phyloP scores from a whole-genome alignment of 345 rosid genomes.

The Syzygium aromaticum region DNA sequence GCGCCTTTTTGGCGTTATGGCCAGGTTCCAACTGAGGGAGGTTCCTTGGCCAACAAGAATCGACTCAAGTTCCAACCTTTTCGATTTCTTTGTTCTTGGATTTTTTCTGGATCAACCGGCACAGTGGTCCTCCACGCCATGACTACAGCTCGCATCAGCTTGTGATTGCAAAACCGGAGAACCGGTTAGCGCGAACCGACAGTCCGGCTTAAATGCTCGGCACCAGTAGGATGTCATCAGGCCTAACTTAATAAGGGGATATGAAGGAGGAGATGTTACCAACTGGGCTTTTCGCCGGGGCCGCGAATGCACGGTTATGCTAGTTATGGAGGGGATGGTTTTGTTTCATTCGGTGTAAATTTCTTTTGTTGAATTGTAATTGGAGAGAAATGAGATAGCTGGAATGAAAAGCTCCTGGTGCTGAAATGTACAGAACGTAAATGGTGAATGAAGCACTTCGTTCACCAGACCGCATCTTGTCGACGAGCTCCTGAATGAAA shows the following conservation, averaged over 20 bases:
- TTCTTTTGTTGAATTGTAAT: background rate
- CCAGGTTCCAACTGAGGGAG: conserved; percentile 48
- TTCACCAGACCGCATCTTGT: background rate
- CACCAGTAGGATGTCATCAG: background rate
- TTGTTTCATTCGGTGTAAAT: conserved; percentile 5
- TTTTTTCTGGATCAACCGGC: background rate
- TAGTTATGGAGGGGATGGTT: background rate
- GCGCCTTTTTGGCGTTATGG: conserved; percentile 30
- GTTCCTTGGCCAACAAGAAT: background rate
- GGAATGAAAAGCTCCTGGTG: background rate
- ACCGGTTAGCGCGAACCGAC: background rate
- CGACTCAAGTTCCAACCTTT: background rate
- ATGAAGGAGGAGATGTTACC: background rate
- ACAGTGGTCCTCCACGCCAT: background rate
- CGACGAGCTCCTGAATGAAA: background rate
- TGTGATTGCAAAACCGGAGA: background rate
- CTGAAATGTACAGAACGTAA: conserved; percentile 10
- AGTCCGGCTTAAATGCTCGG: background rate
- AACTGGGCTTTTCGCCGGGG: background rate
- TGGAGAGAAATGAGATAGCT: background rate
- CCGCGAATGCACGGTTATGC: background rate
- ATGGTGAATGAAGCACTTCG: background rate
- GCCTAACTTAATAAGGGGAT: background rate
- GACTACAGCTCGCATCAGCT: background rate
- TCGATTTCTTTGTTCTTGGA: background rate